These are phyloP conservation scores for Talaromyces marneffei DNA, from an alignment of 2,329 filamentous ascomycete genomes.

Conservation along the genomic window DNA sequence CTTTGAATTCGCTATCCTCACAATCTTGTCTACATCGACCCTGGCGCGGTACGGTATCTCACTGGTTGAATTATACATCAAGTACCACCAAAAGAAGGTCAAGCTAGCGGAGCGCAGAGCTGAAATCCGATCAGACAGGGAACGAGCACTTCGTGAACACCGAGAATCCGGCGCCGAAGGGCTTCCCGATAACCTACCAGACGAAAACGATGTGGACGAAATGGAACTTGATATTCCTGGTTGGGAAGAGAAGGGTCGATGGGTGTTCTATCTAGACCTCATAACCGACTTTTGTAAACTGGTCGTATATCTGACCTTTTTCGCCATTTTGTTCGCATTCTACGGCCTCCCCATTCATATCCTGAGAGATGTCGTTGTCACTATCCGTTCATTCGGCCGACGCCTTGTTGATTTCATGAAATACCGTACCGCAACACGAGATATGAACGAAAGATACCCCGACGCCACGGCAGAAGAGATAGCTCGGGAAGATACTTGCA, in stretches of 20 bases:
- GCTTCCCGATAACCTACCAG: slow-evolving; percentile 46
- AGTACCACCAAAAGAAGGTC: slow-evolving; percentile 65
- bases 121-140: slow-evolving; percentile 55
- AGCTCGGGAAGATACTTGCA: slow-evolving; percentile 82
- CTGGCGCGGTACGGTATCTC: slow-evolving; percentile 71
- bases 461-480: slow-evolving; percentile 88
- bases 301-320: slow-evolving; percentile 83
- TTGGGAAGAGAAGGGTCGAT: slow-evolving; percentile 94
- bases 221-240: slow-evolving; percentile 92
- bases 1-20: slow-evolving; percentile 89
- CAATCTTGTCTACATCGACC: slow-evolving; percentile 74
- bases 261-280: slow-evolving; percentile 82
- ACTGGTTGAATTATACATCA: slow-evolving; percentile 68
- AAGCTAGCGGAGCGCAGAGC: slow-evolving; percentile 62
- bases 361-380: slow-evolving; percentile 90
- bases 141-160: slow-evolving; percentile 41
- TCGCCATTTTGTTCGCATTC: slow-evolving; percentile 85
- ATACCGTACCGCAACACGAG: slow-evolving; percentile 83
- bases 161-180: slow-evolving; percentile 33
- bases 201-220: slow-evolving; percentile 75
- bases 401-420: slow-evolving; percentile 80
- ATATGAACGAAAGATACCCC: slow-evolving; percentile 87
- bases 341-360: slow-evolving; percentile 96
- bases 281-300: slow-evolving; percentile 86
- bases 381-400: slow-evolving; percentile 83